A percentile compares a stretch with the other conserved stretches of the same genome.
Conservation (phyloP, 768 basidiomycete species). For the Fomitopsis pulvina region DNA sequence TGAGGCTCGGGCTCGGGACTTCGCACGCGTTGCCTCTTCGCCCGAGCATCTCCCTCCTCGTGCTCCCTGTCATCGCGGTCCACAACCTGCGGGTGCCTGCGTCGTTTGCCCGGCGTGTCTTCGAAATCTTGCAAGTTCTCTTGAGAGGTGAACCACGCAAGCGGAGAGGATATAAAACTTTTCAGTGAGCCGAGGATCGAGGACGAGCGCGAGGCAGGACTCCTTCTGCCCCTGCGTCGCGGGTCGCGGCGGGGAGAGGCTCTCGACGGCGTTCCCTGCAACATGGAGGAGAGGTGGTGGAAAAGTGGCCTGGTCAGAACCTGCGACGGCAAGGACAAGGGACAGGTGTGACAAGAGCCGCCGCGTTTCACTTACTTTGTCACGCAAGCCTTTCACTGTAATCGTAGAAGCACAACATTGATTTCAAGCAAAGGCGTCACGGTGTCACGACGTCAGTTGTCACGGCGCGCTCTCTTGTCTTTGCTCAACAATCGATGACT, state of each 20-base stretch:
- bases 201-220: slow-evolving; percentile 18
- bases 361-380: neutral
- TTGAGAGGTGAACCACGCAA: slow-evolving; percentile 25
- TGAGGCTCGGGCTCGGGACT: slow-evolving; percentile 14
- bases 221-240: neutral
- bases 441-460: too few species aligned
- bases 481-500: too few species aligned
- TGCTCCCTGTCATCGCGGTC: slow-evolving; percentile 14
- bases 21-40: slow-evolving; percentile 26
- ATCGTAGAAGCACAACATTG: too few species aligned
- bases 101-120: slow-evolving; percentile 28
- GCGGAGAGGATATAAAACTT: slow-evolving; percentile 26
- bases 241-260: neutral
- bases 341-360: neutral
- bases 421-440: too few species aligned
- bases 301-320: neutral
- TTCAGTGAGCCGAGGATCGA: slow-evolving; percentile 29
- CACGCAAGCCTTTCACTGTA: neutral
- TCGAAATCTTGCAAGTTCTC: slow-evolving; percentile 15
- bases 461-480: too few species aligned
- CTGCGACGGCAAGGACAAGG: neutral
- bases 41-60: slow-evolving; percentile 15
- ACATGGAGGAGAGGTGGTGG: neutral
- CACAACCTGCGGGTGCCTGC: slow-evolving; percentile 13
- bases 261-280: neutral